phyloP scores from a whole-genome alignment of 1,284 basidiomycete species.

The Chalciporus sp. region DNA sequence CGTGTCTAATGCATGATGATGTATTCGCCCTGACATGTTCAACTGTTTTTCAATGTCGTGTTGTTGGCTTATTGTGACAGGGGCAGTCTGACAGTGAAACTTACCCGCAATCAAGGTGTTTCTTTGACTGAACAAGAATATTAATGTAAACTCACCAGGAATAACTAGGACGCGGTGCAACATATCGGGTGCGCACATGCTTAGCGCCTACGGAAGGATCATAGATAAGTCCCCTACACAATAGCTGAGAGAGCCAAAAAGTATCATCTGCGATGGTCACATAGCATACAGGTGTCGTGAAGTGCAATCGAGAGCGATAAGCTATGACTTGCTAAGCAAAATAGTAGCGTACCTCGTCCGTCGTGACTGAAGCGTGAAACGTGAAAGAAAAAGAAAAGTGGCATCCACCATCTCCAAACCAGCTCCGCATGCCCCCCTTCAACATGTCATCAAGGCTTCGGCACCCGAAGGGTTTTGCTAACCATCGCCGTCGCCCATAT shows the following conservation, averaged over 20 bases:
- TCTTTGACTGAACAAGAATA: too few species aligned
- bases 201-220: too few species aligned
- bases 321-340: slow-evolving; percentile 2
- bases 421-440: neutral
- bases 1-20: slow-evolving; percentile 13
- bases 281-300: slow-evolving; percentile 20
- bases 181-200: too few species aligned
- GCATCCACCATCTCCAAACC: neutral
- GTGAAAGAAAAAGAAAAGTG: neutral
- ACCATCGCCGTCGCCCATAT: slow-evolving; percentile 94
- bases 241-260: neutral
- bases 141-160: too few species aligned
- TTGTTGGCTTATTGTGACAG: too few species aligned
- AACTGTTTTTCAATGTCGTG: too few species aligned
- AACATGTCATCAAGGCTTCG: slow-evolving; percentile 56
- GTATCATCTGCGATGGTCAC: slow-evolving; percentile 2
- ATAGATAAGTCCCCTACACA: neutral
- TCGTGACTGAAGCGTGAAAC: neutral
- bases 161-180: too few species aligned
- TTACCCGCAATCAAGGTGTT: too few species aligned
- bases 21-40: neutral
- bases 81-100: too few species aligned
- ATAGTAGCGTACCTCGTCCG: slow-evolving; percentile 4
- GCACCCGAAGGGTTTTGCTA: slow-evolving; percentile 88
- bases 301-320: slow-evolving; percentile 10